These are phyloP conservation scores for Penicillium sp. DNA, from an alignment of 2,329 filamentous ascomycete species.

Conservation along the genomic window DNA sequence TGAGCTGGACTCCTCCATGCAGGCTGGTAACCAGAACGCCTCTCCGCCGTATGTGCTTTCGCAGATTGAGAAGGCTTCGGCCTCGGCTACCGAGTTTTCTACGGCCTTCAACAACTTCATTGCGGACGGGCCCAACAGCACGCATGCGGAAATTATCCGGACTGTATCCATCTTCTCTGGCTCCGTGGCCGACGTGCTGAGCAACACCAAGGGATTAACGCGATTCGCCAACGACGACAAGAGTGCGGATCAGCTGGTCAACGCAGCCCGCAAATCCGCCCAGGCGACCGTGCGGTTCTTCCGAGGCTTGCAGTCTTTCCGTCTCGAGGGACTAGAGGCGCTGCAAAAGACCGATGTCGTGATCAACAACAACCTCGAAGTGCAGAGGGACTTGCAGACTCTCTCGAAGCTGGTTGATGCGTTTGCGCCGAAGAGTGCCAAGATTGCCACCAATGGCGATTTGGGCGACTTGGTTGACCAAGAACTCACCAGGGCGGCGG, in stretches of 20 bases:
- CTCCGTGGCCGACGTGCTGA: slow-evolving; percentile 83
- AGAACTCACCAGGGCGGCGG: slow-evolving; percentile 85
- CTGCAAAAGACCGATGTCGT: slow-evolving; percentile 93
- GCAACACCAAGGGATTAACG: slow-evolving; percentile 90
- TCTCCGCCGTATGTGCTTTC: slow-evolving; percentile 90
- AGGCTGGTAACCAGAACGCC: slow-evolving; percentile 95
- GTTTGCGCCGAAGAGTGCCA: slow-evolving; percentile 78
- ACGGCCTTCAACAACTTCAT: slow-evolving; percentile 98
- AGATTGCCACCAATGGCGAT: slow-evolving; percentile 70
- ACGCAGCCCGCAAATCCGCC: slow-evolving; percentile 73
- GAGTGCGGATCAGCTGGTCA: slow-evolving; percentile 77
- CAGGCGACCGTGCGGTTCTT: slow-evolving; percentile 88
- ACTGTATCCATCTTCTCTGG: slow-evolving; percentile 84
- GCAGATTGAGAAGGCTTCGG: slow-evolving; percentile 91
- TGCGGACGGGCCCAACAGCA: slow-evolving; percentile 84
- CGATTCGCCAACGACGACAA: slow-evolving; percentile 91
- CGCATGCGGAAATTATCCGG: slow-evolving; percentile 83
- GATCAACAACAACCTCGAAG: slow-evolving; percentile 93
- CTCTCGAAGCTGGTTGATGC: slow-evolving; percentile 87
- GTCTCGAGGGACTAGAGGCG: slow-evolving; percentile 79
- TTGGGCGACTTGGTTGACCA: slow-evolving; percentile 85
- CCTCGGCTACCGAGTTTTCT: slow-evolving; percentile 91
- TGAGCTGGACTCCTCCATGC: slow-evolving; percentile 94
- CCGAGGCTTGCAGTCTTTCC: slow-evolving; percentile 84
- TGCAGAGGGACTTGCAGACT: slow-evolving; percentile 85